These are phyloP conservation scores for Neopestalotiopsis sp. DNA, from an alignment of 2,329 filamentous ascomycete genomes.

Conservation along the genomic window DNA sequence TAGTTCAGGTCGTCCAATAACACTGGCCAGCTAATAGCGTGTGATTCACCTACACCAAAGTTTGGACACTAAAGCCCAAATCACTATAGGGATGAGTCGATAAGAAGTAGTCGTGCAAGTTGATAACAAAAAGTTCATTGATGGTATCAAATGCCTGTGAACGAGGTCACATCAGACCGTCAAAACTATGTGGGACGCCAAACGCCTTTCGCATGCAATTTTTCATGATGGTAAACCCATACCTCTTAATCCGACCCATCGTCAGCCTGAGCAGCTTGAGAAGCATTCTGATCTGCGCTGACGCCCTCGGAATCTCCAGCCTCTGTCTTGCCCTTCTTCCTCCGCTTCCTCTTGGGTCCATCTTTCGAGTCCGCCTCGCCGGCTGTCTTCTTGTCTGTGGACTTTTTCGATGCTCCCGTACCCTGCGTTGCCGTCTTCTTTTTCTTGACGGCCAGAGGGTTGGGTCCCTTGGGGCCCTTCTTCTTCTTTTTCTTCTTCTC, in stretches of 20 bases:
- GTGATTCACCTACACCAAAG: no score
- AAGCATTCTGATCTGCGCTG: neutral
- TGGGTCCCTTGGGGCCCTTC: conserved; percentile 70
- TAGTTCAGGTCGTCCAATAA: neutral
- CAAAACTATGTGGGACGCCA: neutral
- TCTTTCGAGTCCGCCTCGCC: conserved; percentile 15
- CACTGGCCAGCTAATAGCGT: no score
- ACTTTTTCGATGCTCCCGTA: conserved; percentile 28
- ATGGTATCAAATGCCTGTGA: conserved; percentile 13
- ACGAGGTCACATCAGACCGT: neutral
- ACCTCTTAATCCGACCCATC: conserved; percentile 9
- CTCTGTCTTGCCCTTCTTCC: conserved; percentile 38
- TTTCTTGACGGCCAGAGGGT: conserved; percentile 75
- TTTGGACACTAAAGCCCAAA: neutral
- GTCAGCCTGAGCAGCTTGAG: neutral
- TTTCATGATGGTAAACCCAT: neutral
- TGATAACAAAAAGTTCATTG: conserved; percentile 1
- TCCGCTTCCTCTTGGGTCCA: conserved; percentile 41
- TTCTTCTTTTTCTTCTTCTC: conserved; percentile 61
- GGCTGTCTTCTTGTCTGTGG: neutral
- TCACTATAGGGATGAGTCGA: no score
- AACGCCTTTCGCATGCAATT: conserved; percentile 12
- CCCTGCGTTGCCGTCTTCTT: conserved; percentile 31
- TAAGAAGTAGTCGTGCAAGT: neutral
- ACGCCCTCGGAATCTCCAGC: conserved; percentile 18